Conservation (phyloP, 1,139 yeast species). For the Debaryomyces coudertii region DNA sequence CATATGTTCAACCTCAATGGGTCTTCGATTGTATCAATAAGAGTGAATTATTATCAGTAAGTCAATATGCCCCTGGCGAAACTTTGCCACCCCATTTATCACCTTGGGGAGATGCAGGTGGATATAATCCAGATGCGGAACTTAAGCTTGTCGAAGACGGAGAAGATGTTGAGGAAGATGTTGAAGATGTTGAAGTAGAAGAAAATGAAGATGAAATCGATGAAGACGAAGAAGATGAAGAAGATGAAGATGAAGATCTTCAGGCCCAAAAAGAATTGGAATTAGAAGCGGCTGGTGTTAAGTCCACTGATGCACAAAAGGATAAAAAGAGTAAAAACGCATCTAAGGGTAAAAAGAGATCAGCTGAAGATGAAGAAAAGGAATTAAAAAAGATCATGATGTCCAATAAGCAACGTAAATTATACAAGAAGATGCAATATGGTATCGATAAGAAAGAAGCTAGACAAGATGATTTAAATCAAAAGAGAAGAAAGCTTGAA, state of each 20-base stretch:
- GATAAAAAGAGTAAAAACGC: constrained; percentile 31
- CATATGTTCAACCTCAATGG: constrained; percentile 98
- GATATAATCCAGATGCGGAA: constrained; percentile 77
- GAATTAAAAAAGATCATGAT: constrained; percentile 94
- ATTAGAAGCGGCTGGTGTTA: constrained; percentile 85
- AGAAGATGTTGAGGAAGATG: constrained; percentile 54
- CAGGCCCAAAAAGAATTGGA: constrained; percentile 84
- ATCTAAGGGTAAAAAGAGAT: constrained; percentile 36
- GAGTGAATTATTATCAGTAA: constrained; percentile 71
- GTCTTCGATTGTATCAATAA: constrained; percentile 89
- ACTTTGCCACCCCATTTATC: constrained; percentile 93
- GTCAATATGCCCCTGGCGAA: constrained; percentile 90
- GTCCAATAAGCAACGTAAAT: constrained; percentile 93
- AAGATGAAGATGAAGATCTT: constrained; percentile 60
- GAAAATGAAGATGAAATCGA: constrained; percentile 44
- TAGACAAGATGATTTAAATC: constrained; percentile 70
- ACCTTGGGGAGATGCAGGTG: constrained; percentile 98
- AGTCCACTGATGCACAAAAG: constrained; percentile 56
- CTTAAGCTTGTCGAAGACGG: constrained; percentile 39
- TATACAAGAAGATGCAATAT: constrained; percentile 94
- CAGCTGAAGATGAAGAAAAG: constrained; percentile 72
- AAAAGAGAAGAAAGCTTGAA: constrained; percentile 77
- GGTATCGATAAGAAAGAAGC: constrained; percentile 85
- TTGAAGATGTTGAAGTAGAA: constrained; percentile 51
- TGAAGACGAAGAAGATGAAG: constrained; percentile 44